Evolutionary conservation across 345 rosid species (phyloP).

Genomic region (Rhodomyrtus tomentosa): DNA sequence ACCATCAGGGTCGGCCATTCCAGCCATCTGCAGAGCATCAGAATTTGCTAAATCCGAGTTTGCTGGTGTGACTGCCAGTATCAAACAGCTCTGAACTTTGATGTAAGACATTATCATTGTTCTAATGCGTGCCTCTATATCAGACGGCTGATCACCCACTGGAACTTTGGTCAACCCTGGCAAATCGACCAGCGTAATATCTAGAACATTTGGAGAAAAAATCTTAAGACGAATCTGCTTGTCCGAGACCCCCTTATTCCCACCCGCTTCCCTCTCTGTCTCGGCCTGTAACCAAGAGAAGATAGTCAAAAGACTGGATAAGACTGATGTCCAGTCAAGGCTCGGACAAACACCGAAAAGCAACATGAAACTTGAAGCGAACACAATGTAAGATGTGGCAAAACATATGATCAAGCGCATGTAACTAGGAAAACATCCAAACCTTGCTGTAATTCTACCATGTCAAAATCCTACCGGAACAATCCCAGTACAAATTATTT

Average conservation of each 20-base stretch:
- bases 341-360: background rate
- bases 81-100: constrained; percentile 72
- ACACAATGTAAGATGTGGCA: background rate
- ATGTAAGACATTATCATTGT: constrained; percentile 96
- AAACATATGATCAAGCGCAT: background rate
- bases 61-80: constrained; percentile 85
- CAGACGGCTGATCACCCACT: constrained; percentile 93
- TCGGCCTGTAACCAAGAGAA: constrained; percentile 39
- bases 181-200: constrained; percentile 88
- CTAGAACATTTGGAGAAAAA: constrained; percentile 86
- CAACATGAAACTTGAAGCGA: background rate
- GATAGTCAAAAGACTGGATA: background rate
- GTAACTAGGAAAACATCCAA: background rate
- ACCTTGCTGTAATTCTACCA: background rate
- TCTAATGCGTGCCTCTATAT: constrained; percentile 87
- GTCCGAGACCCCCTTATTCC: constrained; percentile 89
- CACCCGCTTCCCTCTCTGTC: constrained; percentile 82
- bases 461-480: background rate
- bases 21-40: constrained; percentile 92
- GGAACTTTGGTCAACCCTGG: constrained; percentile 97
- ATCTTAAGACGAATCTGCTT: constrained; percentile 80
- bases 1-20: constrained; percentile 96
- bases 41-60: constrained; percentile 93
- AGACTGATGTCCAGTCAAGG: background rate
- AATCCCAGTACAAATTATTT: background rate